Percentiles rank a stretch among this genome's conserved stretches.
phyloP scores from a whole-genome alignment of 495 filamentous ascomycete species.

The Stereocaulon alpinum region DNA sequence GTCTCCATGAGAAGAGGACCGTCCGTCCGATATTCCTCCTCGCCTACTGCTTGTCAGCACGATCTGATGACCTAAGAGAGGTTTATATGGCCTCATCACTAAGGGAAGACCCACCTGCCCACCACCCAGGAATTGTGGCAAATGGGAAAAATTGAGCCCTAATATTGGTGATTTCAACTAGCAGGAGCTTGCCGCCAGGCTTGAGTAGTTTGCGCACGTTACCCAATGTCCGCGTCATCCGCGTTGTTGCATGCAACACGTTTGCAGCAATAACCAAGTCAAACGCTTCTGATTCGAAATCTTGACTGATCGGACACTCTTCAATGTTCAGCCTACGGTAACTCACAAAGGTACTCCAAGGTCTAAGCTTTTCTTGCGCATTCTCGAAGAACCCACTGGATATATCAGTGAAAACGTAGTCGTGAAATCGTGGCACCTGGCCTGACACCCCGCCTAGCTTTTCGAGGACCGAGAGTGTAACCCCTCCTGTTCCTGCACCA shows the following conservation, averaged over 20 bases:
- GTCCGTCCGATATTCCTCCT: conserved; percentile 30
- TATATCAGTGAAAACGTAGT: conserved; percentile 34
- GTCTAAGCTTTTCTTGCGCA: conserved; percentile 35
- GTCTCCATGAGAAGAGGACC: conserved; percentile 18
- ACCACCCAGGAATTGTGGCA: conserved; percentile 40
- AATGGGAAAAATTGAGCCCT: neutral
- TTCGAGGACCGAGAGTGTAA: conserved; percentile 1
- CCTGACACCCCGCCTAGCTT: neutral
- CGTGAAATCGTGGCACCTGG: neutral
- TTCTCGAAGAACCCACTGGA: conserved; percentile 41
- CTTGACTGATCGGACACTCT: conserved; percentile 37
- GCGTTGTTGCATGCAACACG: conserved; percentile 38
- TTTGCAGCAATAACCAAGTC: conserved; percentile 45
- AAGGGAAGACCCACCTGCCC: conserved; percentile 21
- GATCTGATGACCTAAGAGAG: conserved; percentile 10
- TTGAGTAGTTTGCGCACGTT: conserved; percentile 30
- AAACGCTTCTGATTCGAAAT: conserved; percentile 35
- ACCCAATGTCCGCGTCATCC: conserved; percentile 26
- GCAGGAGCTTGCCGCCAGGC: conserved; percentile 31
- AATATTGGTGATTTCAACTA: conserved; percentile 30
- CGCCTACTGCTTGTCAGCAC: conserved; percentile 23
- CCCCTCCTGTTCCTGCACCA: too few species aligned
- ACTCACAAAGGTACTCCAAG: conserved; percentile 18
- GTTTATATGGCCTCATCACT: neutral
- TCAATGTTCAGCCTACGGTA: conserved; percentile 40